These are phyloP conservation scores for Malus hybrid DNA, from an alignment of 331 rosid genomes.

Conservation along the genomic window DNA sequence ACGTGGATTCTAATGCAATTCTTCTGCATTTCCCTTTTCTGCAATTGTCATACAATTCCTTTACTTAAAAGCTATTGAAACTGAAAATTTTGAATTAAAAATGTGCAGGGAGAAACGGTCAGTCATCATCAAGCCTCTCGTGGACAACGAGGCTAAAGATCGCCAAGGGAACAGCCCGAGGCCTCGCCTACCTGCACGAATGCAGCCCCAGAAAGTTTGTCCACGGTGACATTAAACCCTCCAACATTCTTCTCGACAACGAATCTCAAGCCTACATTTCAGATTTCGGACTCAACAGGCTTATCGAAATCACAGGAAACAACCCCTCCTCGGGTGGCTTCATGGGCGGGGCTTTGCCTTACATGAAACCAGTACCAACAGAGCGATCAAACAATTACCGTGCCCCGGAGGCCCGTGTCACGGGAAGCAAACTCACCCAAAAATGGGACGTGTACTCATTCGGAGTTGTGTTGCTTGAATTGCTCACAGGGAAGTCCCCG, in stretches of 20 bases:
- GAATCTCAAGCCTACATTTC: constrained; percentile 72
- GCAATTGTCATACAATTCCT: no score
- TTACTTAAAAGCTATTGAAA: background rate
- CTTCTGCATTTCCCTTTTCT: background rate
- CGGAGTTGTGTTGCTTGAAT: constrained; percentile 82
- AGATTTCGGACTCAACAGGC: constrained; percentile 75
- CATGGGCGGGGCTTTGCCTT: constrained; percentile 84
- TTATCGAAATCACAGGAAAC: constrained; percentile 79
- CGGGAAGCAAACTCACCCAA: constrained; percentile 67
- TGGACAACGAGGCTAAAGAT: constrained; percentile 80
- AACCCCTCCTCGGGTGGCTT: constrained; percentile 89
- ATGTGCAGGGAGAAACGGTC: constrained; percentile 68
- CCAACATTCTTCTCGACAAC: constrained; percentile 81
- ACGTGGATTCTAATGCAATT: background rate
- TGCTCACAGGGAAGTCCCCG: constrained; percentile 91
- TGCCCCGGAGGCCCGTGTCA: constrained; percentile 75
- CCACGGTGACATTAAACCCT: constrained; percentile 92
- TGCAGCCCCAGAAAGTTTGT: constrained; percentile 96
- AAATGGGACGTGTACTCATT: constrained; percentile 92
- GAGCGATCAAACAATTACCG: constrained; percentile 60
- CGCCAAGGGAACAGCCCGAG: constrained; percentile 81
- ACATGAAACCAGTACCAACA: constrained; percentile 58
- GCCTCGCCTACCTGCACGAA: constrained; percentile 93
- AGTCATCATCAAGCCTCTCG: constrained; percentile 56
- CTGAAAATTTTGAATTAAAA: background rate